Evolutionary conservation across 2,329 filamentous ascomycete species (phyloP).

Genomic region (Alternaria consortialis): DNA sequence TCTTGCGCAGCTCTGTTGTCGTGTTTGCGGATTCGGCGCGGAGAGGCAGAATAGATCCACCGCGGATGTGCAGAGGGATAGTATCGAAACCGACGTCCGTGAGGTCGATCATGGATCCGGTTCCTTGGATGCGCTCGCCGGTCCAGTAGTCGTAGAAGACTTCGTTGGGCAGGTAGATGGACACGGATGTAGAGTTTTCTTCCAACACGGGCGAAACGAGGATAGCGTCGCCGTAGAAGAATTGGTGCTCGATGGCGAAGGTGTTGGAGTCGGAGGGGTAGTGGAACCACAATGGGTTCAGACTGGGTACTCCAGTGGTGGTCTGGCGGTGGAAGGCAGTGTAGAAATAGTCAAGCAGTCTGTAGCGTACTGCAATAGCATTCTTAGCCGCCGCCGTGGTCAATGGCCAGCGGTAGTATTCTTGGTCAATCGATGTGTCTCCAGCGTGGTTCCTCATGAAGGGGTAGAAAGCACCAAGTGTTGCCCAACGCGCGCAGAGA

Average conservation of each 20-base stretch:
- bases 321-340: conserved; percentile 71
- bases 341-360: conserved; percentile 79
- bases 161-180: conserved; percentile 66
- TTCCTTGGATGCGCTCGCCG: conserved; percentile 58
- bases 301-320: conserved; percentile 67
- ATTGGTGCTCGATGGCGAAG: conserved; percentile 62
- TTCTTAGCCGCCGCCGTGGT: conserved; percentile 71
- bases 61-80: conserved; percentile 72
- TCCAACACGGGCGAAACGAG: conserved; percentile 66
- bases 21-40: conserved; percentile 66
- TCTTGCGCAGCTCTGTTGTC: conserved; percentile 69
- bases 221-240: conserved; percentile 66
- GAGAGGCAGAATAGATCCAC: conserved; percentile 70
- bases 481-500: conserved; percentile 77
- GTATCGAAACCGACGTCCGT: conserved; percentile 58
- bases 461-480: conserved; percentile 75
- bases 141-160: conserved; percentile 70
- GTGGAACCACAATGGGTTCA: conserved; percentile 75
- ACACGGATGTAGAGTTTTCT: conserved; percentile 61
- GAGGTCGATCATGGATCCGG: conserved; percentile 56
- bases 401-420: conserved; percentile 60
- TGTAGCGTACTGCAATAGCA: conserved; percentile 75
- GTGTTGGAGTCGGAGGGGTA: conserved; percentile 68
- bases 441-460: conserved; percentile 79
- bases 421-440: conserved; percentile 65